phyloP scores from a whole-genome alignment of 1,139 yeast genomes.

The Hyphopichia pseudoburtonii region DNA sequence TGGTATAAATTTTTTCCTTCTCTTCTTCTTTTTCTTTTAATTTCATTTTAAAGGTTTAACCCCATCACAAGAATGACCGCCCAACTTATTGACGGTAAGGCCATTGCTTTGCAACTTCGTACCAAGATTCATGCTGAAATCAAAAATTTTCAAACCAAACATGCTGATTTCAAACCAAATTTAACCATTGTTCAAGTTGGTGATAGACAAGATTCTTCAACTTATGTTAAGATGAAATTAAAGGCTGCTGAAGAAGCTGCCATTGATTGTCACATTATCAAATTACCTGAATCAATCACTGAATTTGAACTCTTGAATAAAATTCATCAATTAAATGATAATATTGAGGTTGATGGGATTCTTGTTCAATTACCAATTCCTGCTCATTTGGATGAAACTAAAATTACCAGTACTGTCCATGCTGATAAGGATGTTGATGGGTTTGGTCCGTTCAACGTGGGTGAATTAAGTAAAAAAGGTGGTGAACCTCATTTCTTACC shows the following conservation, averaged over 20 bases:
- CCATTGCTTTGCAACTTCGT: slow-evolving; percentile 60
- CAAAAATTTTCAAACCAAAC: slow-evolving; percentile 48
- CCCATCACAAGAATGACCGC: slow-evolving; percentile 27
- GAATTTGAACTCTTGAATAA: slow-evolving; percentile 60
- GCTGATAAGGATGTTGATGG: slow-evolving; percentile 95
- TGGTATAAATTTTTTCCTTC: no score
- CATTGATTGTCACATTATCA: slow-evolving; percentile 67
- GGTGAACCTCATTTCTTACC: slow-evolving; percentile 88
- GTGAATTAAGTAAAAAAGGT: slow-evolving; percentile 86
- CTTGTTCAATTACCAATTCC: slow-evolving; percentile 93
- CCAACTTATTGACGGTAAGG: slow-evolving; percentile 65
- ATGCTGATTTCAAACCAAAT: slow-evolving; percentile 69
- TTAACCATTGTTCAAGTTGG: slow-evolving; percentile 91
- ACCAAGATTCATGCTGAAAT: slow-evolving; percentile 55
- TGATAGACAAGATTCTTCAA: slow-evolving; percentile 81
- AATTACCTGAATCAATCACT: slow-evolving; percentile 60
- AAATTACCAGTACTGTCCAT: slow-evolving; percentile 72
- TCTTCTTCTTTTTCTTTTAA: slow-evolving; percentile 2
- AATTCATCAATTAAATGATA: slow-evolving; percentile 65
- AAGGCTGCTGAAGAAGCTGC: slow-evolving; percentile 89
- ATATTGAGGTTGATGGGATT: slow-evolving; percentile 77
- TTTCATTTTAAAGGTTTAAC: not conserved
- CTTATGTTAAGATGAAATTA: slow-evolving; percentile 94
- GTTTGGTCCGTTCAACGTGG: slow-evolving; percentile 85
- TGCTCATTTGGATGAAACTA: slow-evolving; percentile 71